Conservation (phyloP, 2,329 filamentous ascomycete genomes). For the Sclerotinia subarctica region DNA sequence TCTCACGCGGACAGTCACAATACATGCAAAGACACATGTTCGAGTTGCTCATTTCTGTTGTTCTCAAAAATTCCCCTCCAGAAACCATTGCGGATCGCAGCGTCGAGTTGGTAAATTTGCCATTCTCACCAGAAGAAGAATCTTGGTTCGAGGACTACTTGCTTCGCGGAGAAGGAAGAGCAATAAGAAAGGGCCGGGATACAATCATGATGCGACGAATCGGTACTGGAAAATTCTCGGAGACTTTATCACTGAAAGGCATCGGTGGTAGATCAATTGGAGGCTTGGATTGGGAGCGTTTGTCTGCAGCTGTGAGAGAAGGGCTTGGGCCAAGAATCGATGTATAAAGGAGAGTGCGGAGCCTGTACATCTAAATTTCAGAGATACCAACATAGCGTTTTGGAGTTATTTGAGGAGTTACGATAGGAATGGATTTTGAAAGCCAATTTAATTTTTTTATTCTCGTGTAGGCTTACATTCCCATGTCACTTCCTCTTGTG, state of each 20-base stretch:
- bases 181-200: constrained; percentile 64
- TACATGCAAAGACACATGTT: constrained; percentile 62
- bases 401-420: constrained; percentile 18
- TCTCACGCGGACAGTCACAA: constrained; percentile 63
- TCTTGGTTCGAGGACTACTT: constrained; percentile 70
- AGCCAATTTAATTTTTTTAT: background rate
- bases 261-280: constrained; percentile 28
- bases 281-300: constrained; percentile 35
- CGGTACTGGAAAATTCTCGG: constrained; percentile 58
- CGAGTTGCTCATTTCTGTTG: constrained; percentile 59
- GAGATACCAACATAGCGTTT: constrained; percentile 23
- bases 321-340: constrained; percentile 35
- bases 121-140: constrained; percentile 69
- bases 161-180: constrained; percentile 60
- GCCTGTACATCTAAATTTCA: constrained; percentile 13
- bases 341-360: constrained; percentile 2
- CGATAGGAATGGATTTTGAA: background rate
- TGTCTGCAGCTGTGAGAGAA: constrained; percentile 34
- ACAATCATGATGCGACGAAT: constrained; percentile 72
- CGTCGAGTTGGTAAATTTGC: constrained; percentile 68
- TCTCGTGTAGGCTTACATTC: background rate
- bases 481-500: background rate
- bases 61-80: constrained; percentile 45
- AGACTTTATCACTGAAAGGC: constrained; percentile 46
- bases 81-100: constrained; percentile 53